Conservation (phyloP, 441 rosid species). For the Arabidopsis hybrid region DNA sequence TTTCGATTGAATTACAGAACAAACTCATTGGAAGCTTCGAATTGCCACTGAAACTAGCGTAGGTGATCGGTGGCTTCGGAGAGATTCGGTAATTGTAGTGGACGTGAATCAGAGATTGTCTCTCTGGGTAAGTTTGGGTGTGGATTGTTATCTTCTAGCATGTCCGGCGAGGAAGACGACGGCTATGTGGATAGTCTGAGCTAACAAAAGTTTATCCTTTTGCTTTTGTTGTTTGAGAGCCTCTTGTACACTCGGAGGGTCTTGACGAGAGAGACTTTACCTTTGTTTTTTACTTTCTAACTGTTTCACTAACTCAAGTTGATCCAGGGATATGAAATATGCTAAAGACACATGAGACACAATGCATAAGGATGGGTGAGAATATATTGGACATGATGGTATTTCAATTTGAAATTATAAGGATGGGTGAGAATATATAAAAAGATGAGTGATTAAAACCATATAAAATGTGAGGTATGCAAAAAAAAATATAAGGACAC, state of each 20-base stretch:
- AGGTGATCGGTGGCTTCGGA: background rate
- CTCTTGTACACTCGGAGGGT: background rate
- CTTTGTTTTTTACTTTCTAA: no score
- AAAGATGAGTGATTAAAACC: no score
- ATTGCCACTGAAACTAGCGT: background rate
- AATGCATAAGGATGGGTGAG: no score
- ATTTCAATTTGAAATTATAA: no score
- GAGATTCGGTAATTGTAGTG: background rate
- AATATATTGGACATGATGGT: no score
- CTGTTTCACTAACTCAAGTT: no score
- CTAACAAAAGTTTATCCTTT: slow-evolving; percentile 19
- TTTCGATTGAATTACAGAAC: slow-evolving; percentile 46
- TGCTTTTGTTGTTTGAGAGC: background rate
- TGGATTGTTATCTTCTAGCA: slow-evolving; percentile 3
- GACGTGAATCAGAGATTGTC: slow-evolving; percentile 11
- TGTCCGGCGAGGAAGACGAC: slow-evolving; percentile 43
- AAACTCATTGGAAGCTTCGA: slow-evolving; percentile 44
- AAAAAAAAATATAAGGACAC: no score
- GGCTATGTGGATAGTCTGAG: slow-evolving; percentile 34
- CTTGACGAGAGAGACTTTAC: no score
- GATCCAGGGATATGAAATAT: no score
- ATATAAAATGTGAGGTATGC: no score
- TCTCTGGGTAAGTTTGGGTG: slow-evolving; percentile 16
- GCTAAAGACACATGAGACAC: no score
- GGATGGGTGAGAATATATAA: no score